A percentile compares a stretch with the other conserved stretches of the same genome.
Evolutionary conservation across 2,329 filamentous ascomycete species (phyloP).

Genomic region (Cercospora sesami): DNA sequence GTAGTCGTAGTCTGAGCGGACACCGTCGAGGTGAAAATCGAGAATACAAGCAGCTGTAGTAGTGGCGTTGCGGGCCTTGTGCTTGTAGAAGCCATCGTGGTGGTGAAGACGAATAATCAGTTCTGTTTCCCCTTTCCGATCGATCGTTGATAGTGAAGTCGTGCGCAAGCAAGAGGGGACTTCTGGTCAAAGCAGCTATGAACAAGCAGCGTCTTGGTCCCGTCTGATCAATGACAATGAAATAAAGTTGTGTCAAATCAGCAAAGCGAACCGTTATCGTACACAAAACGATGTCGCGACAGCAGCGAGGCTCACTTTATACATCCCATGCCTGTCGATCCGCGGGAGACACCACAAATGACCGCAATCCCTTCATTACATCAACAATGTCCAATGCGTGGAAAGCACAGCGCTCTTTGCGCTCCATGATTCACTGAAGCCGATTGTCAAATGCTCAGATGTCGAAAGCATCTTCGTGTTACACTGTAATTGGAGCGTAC

Average conservation of each 20-base stretch:
- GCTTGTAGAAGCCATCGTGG: background rate
- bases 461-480: background rate
- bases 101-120: background rate
- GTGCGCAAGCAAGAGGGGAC: background rate
- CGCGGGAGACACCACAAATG: background rate
- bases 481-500: background rate
- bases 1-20: background rate
- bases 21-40: background rate
- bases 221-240: background rate
- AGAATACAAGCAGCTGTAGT: background rate
- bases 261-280: background rate
- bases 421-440: background rate
- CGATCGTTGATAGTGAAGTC: background rate
- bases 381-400: background rate
- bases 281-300: background rate
- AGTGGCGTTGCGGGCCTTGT: background rate
- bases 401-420: background rate
- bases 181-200: background rate
- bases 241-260: background rate
- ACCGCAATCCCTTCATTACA: background rate
- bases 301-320: background rate
- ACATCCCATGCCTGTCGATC: conserved; percentile 1
- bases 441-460: background rate
- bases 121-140: background rate
- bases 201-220: background rate